These are phyloP conservation scores for Sporisorium exsertum DNA, from an alignment of 1,284 basidiomycete genomes.

Conservation along the genomic window DNA sequence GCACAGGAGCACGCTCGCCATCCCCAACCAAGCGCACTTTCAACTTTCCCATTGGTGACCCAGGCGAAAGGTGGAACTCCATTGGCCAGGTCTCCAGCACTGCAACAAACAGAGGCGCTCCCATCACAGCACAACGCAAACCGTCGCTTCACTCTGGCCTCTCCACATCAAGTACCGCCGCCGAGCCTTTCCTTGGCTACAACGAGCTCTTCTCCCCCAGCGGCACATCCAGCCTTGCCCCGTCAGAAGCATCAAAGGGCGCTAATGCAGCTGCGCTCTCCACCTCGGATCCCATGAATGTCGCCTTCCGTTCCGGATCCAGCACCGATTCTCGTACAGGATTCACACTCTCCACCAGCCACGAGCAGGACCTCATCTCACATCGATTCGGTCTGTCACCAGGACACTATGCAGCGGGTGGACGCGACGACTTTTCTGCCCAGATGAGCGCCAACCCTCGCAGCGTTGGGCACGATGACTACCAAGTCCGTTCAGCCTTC, in stretches of 20 bases:
- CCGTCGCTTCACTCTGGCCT: conserved; percentile 33
- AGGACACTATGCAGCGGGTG: conserved; percentile 28
- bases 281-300: conserved; percentile 49
- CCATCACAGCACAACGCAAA: conserved; percentile 34
- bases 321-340: conserved; percentile 29
- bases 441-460: conserved; percentile 38
- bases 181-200: conserved; percentile 59
- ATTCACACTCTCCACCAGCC: conserved; percentile 30
- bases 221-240: conserved; percentile 20
- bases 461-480: conserved; percentile 41
- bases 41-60: conserved; percentile 55
- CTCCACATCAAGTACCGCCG: conserved; percentile 17
- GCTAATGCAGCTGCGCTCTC: conserved; percentile 37
- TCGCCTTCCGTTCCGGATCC: conserved; percentile 33
- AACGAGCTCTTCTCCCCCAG: conserved; percentile 56
- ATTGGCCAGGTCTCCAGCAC: conserved; percentile 42
- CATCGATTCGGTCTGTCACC: conserved; percentile 43
- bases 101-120: conserved; percentile 4
- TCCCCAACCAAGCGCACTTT: conserved; percentile 56
- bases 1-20: conserved; percentile 46
- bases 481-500: conserved; percentile 23
- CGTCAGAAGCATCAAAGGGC: conserved; percentile 32
- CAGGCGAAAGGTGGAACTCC: conserved; percentile 59
- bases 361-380: conserved; percentile 38
- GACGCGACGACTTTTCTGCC: conserved; percentile 25